Conservation (phyloP, 2,329 filamentous ascomycete species). For the Ascochyta fabae region DNA sequence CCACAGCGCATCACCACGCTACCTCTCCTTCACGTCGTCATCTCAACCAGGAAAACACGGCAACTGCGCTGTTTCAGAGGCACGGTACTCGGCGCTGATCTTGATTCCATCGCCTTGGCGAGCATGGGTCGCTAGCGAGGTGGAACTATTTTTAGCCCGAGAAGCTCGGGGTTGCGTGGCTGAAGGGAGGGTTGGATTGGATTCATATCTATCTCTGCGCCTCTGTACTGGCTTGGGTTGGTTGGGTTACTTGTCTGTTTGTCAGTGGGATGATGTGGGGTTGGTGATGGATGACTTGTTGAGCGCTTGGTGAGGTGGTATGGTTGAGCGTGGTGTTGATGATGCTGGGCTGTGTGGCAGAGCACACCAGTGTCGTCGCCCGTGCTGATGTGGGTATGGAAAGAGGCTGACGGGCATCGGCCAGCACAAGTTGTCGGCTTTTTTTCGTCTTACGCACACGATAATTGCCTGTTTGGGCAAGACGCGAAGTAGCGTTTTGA, state of each 20-base stretch:
- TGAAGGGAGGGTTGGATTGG: no score
- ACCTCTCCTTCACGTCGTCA: not conserved
- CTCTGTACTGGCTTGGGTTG: not conserved
- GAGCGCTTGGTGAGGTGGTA: not conserved
- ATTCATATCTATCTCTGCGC: not conserved
- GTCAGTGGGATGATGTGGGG: not conserved
- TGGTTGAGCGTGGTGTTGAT: not conserved
- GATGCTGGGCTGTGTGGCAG: conserved; percentile 2
- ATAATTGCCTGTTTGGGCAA: conserved; percentile 7
- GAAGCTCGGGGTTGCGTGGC: no score
- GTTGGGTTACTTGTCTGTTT: not conserved
- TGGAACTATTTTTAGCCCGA: not conserved
- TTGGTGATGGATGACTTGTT: not conserved
- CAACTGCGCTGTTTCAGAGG: not conserved
- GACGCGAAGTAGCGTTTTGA: not conserved
- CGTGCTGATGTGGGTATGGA: conserved; percentile 7
- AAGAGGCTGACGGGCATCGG: conserved; percentile 13
- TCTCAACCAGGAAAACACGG: not conserved
- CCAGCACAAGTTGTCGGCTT: conserved; percentile 1
- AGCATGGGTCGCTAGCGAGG: not conserved
- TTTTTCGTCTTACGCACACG: conserved; percentile 4
- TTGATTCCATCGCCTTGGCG: conserved; percentile 16
- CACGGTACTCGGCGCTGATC: conserved; percentile 6
- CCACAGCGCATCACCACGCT: no score
- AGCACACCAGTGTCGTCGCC: conserved; percentile 1